Conservation (phyloP, 495 filamentous ascomycete genomes). For the Pyrenopolyporus hunteri region DNA sequence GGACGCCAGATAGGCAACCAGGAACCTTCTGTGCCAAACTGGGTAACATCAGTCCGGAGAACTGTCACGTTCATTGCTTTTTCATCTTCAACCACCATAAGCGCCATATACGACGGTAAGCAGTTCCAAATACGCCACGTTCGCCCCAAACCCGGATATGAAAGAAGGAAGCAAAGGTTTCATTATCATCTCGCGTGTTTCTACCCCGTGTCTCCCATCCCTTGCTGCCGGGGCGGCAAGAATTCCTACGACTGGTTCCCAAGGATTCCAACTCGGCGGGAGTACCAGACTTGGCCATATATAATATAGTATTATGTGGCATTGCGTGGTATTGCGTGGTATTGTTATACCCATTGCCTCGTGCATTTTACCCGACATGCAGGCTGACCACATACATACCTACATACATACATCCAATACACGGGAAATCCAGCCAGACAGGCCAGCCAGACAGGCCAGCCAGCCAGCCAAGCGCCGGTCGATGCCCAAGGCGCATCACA, state of each 20-base stretch:
- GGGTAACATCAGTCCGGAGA: neutral
- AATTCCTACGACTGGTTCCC: constrained; percentile 39
- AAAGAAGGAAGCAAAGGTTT: constrained; percentile 11
- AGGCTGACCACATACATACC: constrained; percentile 30
- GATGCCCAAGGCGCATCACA: constrained; percentile 33
- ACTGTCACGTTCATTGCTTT: constrained; percentile 3
- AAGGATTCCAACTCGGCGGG: constrained; percentile 13
- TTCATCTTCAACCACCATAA: neutral
- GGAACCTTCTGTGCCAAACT: too few relatives aligned
- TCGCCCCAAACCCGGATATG: constrained; percentile 1
- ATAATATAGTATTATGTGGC: constrained; percentile 1
- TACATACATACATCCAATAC: too few relatives aligned
- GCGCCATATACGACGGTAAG: neutral
- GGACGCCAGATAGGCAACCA: too few relatives aligned
- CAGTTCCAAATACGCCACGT: neutral
- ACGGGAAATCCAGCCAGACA: too few relatives aligned
- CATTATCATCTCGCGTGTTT: constrained; percentile 34
- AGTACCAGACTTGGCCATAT: constrained; percentile 17
- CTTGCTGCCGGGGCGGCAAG: constrained; percentile 24
- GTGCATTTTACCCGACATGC: constrained; percentile 40
- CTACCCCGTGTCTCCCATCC: constrained; percentile 31
- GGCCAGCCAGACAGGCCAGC: too few relatives aligned
- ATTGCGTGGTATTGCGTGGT: too few relatives aligned
- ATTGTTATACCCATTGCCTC: constrained; percentile 29
- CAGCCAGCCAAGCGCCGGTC: constrained; percentile 17